Evolutionary conservation across 164 flowering plant genomes (phyloP).

Genomic region (Magnolia changhungtana): DNA sequence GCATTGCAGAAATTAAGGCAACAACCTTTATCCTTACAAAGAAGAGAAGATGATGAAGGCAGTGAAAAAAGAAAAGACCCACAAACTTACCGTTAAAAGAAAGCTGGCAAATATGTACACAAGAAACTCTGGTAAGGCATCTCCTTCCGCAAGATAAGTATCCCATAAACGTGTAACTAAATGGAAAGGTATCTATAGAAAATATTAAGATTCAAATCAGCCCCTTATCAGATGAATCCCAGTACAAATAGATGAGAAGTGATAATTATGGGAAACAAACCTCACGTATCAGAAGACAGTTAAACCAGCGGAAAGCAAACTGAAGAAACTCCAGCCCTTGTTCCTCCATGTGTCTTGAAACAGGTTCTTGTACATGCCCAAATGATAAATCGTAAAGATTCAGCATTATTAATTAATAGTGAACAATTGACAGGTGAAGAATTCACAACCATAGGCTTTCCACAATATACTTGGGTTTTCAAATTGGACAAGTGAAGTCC

Average conservation of each 20-base stretch:
- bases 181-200: constrained; percentile 73
- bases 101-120: constrained; percentile 96
- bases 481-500: not conserved
- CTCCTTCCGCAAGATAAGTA: constrained; percentile 99
- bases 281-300: constrained; percentile 98
- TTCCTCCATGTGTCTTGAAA: constrained; percentile 90
- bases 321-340: constrained; percentile 98
- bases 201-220: constrained; percentile 7
- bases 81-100: constrained; percentile 72
- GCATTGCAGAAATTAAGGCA: not conserved
- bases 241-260: not conserved
- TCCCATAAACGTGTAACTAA: constrained; percentile 97
- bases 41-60: not conserved
- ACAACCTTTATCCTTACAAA: not conserved
- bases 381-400: not conserved
- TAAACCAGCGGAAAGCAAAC: constrained; percentile 99
- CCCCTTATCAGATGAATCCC: not conserved
- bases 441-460: not conserved
- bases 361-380: constrained; percentile 59
- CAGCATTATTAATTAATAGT: not conserved
- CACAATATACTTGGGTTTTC: not conserved
- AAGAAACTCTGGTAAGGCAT: constrained; percentile 95
- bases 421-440: not conserved
- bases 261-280: constrained; percentile 31
- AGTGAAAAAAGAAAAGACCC: not conserved